Evolutionary conservation across 2,329 filamentous ascomycete species (phyloP), one percentile per base, ranked within the genome.

Genomic region (Podosphaera fusca): DNA sequence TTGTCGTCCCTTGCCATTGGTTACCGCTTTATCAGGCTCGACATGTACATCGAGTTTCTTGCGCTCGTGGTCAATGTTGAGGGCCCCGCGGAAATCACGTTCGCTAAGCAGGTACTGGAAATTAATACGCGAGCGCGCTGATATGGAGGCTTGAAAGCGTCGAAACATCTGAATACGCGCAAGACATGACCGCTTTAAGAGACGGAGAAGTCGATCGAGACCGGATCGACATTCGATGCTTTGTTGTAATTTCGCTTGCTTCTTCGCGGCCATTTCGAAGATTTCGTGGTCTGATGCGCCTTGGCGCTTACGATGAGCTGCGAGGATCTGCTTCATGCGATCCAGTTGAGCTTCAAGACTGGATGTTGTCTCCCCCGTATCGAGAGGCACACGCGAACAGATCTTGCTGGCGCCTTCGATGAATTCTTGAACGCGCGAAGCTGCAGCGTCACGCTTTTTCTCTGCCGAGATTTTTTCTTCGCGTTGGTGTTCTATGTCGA

Each of bases 41-140:
- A 90, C 85, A 61, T 84, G 77, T 58, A 98, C 78, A 61, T 89
- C 82, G 42, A 98, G 78, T 57, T 78, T 74, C 63, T 84, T 84
- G n/a, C 75, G 69, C 54, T 74, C 72, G 70, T 96, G 90, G 64
- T 95, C 82, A 47, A 94, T 77, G 30, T 82, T 73, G 58, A 98
- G 78, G 61, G 79, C 79, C 58, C 92, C 92, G 50, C 88, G 81
- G 70, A 94, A 98, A 30, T 85, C 83, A 64, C 92, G 82, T 70
- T 96, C 89, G 65, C 82, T 87, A 58, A 98, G 78, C 12, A 96
- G 77, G 66, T 92, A 94, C 56, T 79, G 83, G 70, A 98, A 98
- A 60, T 86, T 87, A 56, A 84, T 82, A 55, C 87, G 82, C 51
- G 92, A 86, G 57, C 85, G 80, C n/a, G 84, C 80, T 42, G 88